These are phyloP conservation scores for Schizopora paradoxa DNA, from an alignment of 1,284 basidiomycete genomes.

Conservation along the genomic window DNA sequence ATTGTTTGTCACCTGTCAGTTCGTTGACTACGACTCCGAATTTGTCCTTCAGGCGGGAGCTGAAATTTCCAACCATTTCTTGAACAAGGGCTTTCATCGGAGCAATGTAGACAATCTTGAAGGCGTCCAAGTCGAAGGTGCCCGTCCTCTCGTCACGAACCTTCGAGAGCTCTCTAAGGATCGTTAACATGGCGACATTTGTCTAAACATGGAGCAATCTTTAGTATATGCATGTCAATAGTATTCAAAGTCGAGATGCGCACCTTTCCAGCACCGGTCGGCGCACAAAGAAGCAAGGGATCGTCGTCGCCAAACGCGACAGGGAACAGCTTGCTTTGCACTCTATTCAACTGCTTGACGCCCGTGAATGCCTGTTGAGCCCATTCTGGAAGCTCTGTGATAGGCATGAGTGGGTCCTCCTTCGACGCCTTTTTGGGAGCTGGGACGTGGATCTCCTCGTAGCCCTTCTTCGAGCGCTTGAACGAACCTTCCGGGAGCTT, in stretches of 20 bases:
- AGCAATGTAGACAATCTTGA: conserved; percentile 98
- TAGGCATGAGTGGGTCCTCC: conserved; percentile 70
- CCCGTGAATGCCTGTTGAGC: conserved; percentile 79
- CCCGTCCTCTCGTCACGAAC: conserved; percentile 81
- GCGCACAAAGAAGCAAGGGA: conserved; percentile 93
- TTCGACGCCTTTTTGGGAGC: conserved; percentile 85
- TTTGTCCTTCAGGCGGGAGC: conserved; percentile 70
- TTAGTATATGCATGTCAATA: conserved; percentile 13
- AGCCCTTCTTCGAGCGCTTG: conserved; percentile 95
- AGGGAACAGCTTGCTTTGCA: conserved; percentile 93
- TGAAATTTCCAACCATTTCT: conserved; percentile 95
- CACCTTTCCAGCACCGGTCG: conserved; percentile 98
- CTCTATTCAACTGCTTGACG: conserved; percentile 79
- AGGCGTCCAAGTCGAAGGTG: conserved; percentile 81
- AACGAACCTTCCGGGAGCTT: conserved; percentile 97
- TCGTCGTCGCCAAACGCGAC: conserved; percentile 94
- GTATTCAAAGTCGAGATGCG: conserved; percentile 21
- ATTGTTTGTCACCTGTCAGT: conserved; percentile 94
- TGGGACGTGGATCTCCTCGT: conserved; percentile 97
- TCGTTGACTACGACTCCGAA: conserved; percentile 92
- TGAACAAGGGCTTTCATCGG: conserved; percentile 99
- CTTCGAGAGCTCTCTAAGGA: conserved; percentile 84
- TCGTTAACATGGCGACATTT: conserved; percentile 94
- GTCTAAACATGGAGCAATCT: conserved; percentile 59
- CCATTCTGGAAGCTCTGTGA: conserved; percentile 81